Evolutionary conservation across 768 basidiomycete species (phyloP).

Genomic region (Chalciporus pseudorubinellus): DNA sequence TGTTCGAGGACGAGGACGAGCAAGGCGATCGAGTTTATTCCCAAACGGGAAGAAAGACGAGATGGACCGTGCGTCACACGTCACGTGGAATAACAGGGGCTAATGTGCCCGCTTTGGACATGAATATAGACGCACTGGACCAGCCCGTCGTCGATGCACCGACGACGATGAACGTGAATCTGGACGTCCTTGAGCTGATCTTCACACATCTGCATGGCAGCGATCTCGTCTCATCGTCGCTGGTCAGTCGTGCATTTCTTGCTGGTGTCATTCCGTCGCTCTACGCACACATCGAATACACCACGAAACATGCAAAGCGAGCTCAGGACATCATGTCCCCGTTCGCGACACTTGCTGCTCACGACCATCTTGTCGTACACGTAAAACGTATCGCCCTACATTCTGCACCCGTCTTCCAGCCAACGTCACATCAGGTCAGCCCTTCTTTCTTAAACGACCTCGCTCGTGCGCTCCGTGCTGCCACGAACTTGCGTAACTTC

Average conservation of each 20-base stretch:
- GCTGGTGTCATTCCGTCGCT: slow-evolving; percentile 61
- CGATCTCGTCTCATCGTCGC: slow-evolving; percentile 59
- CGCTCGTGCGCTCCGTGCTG: slow-evolving; percentile 43
- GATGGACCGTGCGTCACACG: slow-evolving; percentile 20
- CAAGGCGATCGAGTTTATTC: slow-evolving; percentile 17
- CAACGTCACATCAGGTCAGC: slow-evolving; percentile 27
- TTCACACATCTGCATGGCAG: slow-evolving; percentile 48
- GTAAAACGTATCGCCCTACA: slow-evolving; percentile 60
- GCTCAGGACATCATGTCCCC: slow-evolving; percentile 51
- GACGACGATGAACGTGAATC: slow-evolving; percentile 58
- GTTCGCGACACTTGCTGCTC: slow-evolving; percentile 55
- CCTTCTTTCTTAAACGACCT: slow-evolving; percentile 55
- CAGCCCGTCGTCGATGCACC: not conserved
- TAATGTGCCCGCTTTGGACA: not conserved
- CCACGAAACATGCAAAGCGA: slow-evolving; percentile 53
- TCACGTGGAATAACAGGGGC: slow-evolving; percentile 20
- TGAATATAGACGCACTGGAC: not conserved
- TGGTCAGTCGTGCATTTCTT: slow-evolving; percentile 65
- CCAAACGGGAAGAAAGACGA: slow-evolving; percentile 14
- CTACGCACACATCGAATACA: slow-evolving; percentile 58
- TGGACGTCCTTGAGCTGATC: slow-evolving; percentile 72
- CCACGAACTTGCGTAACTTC: slow-evolving; percentile 56
- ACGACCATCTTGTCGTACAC: slow-evolving; percentile 53
- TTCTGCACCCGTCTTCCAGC: slow-evolving; percentile 41
- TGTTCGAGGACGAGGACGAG: slow-evolving; percentile 18